Conservation (phyloP, 1,284 basidiomycete genomes). For the Coniophora puteana region DNA sequence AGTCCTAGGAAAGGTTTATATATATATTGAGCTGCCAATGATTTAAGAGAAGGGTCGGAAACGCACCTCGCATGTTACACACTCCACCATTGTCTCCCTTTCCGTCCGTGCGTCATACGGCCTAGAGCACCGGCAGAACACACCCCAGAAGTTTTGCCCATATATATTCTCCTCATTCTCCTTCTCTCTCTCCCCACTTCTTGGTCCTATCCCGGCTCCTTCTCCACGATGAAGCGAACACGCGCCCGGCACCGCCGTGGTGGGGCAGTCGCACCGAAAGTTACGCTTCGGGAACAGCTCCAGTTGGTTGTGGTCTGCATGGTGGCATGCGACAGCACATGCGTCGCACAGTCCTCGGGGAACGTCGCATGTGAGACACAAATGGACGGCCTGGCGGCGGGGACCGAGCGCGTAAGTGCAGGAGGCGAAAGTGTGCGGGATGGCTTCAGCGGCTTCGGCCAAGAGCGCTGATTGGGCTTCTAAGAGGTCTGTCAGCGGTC, state of each 20-base stretch:
- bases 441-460: slow-evolving; percentile 63
- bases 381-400: slow-evolving; percentile 65
- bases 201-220: no score
- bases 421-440: slow-evolving; percentile 71
- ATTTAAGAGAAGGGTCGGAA: not conserved
- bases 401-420: slow-evolving; percentile 66
- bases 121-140: slow-evolving; percentile 70
- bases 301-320: slow-evolving; percentile 76
- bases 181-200: no score
- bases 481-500: slow-evolving; percentile 45
- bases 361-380: slow-evolving; percentile 67
- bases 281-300: slow-evolving; percentile 80
- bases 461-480: slow-evolving; percentile 58
- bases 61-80: slow-evolving; percentile 74
- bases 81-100: slow-evolving; percentile 81
- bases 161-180: slow-evolving; percentile 59
- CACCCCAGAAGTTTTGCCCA: slow-evolving; percentile 63
- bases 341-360: slow-evolving; percentile 63
- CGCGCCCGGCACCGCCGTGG: slow-evolving; percentile 47
- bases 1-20: slow-evolving; percentile 48
- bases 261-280: slow-evolving; percentile 82
- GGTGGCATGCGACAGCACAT: slow-evolving; percentile 81
- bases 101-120: slow-evolving; percentile 69
- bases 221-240: slow-evolving; percentile 56
- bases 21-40: slow-evolving; percentile 5